phyloP scores from a whole-genome alignment of 768 basidiomycete genomes.

The Imleria badia region DNA sequence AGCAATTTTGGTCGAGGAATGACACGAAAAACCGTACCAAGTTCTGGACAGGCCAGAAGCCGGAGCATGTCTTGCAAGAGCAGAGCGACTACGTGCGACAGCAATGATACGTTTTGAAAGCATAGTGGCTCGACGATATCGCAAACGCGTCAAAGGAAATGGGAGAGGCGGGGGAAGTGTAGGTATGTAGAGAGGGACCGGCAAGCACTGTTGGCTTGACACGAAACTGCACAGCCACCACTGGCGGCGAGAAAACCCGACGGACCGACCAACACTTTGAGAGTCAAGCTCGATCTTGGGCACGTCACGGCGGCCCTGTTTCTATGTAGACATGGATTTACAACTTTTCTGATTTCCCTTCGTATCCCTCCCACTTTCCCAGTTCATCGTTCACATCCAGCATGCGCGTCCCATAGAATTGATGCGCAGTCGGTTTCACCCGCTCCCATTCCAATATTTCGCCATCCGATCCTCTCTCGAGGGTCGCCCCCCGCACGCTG shows the following conservation, averaged over 20 bases:
- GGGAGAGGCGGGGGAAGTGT: not conserved
- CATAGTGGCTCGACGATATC: conserved; percentile 39
- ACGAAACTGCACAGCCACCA: conserved; percentile 16
- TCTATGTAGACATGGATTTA: conserved; percentile 3
- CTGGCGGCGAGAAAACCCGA: conserved; percentile 17
- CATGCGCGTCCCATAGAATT: conserved; percentile 65
- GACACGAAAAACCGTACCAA: conserved; percentile 41
- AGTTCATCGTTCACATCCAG: conserved; percentile 55
- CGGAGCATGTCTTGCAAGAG: conserved; percentile 39
- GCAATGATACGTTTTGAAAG: conserved; percentile 69
- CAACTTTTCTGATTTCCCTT: conserved; percentile 40
- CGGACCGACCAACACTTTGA: too few species aligned
- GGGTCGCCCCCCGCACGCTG: conserved; percentile 58
- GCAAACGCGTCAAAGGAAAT: not conserved
- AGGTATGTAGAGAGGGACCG: too few species aligned
- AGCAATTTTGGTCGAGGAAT: not conserved
- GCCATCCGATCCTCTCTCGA: conserved; percentile 53
- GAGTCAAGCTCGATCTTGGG: too few species aligned
- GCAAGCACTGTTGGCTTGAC: too few species aligned
- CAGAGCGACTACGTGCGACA: conserved; percentile 58
- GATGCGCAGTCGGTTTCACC: conserved; percentile 59
- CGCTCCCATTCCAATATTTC: conserved; percentile 51
- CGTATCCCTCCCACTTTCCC: conserved; percentile 69
- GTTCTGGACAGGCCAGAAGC: conserved; percentile 39
- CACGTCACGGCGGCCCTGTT: too few species aligned